Conservation (phyloP, 2,329 filamentous ascomycete species). For the Venturia carpophila region DNA sequence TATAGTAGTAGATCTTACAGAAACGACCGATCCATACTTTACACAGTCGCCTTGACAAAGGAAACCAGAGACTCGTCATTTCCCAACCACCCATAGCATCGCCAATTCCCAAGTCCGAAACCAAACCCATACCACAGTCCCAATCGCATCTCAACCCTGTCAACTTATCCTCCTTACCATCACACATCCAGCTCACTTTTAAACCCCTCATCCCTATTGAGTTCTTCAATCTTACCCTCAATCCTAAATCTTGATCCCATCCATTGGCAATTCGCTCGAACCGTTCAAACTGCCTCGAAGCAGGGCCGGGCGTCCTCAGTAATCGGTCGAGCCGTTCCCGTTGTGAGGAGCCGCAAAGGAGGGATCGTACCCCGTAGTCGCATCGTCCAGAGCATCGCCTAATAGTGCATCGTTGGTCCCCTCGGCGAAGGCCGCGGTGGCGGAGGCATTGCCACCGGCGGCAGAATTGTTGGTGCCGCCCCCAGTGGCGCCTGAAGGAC, state of each 20-base stretch:
- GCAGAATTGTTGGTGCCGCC: constrained; percentile 24
- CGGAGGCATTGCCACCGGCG: constrained; percentile 25
- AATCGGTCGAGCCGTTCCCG: constrained; percentile 30
- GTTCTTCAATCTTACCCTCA: neutral
- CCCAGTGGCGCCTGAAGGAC: constrained; percentile 22
- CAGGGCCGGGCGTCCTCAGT: constrained; percentile 16
- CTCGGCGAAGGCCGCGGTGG: constrained; percentile 26
- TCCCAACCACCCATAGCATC: neutral
- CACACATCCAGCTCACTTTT: constrained; percentile 3
- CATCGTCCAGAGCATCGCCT: constrained; percentile 37
- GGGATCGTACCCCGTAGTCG: constrained; percentile 36
- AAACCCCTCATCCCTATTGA: neutral
- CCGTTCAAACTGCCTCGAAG: neutral
- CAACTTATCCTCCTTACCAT: neutral
- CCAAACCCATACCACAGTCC: neutral
- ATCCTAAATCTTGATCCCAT: neutral
- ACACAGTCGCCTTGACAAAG: neutral
- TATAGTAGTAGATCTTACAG: neutral
- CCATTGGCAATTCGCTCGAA: neutral
- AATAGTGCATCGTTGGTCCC: constrained; percentile 37
- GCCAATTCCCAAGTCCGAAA: neutral
- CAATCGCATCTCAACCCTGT: neutral
- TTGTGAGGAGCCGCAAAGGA: constrained; percentile 30
- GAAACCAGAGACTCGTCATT: neutral
- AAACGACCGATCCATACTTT: constrained; percentile 12